Conservation (phyloP, 2,329 filamentous ascomycete species). For the Talaromyces islandicus region DNA sequence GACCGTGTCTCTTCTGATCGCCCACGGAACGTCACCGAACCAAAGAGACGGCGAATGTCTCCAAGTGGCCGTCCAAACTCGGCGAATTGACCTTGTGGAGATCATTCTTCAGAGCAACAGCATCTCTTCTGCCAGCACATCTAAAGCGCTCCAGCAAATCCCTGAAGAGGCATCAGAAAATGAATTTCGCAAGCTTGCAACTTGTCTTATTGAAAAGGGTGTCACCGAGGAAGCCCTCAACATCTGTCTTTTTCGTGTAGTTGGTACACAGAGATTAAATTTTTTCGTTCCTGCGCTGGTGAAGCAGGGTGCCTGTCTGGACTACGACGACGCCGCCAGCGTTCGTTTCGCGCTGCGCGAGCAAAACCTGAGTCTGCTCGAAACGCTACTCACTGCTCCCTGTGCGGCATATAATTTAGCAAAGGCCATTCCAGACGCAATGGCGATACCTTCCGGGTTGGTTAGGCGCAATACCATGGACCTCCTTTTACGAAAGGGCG, state of each 20-base stretch:
- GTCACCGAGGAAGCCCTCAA: not conserved
- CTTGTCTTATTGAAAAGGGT: not conserved
- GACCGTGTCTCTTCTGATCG: not conserved
- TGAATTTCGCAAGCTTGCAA: not conserved
- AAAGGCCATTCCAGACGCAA: slow-evolving; percentile 4
- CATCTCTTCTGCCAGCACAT: not conserved
- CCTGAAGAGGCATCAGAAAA: not conserved
- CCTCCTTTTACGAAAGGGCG: slow-evolving; percentile 2
- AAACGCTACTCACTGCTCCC: not conserved
- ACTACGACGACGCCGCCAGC: not conserved
- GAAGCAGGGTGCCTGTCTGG: not conserved
- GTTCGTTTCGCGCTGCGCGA: not conserved
- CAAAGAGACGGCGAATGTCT: not conserved
- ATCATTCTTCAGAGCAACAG: not conserved
- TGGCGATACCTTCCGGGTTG: not conserved
- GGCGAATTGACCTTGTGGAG: not conserved
- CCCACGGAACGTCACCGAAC: not conserved
- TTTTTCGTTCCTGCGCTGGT: not conserved
- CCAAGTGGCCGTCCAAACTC: not conserved
- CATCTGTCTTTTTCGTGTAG: not conserved
- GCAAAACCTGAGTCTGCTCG: not conserved
- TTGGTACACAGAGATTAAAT: not conserved
- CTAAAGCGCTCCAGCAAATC: not conserved
- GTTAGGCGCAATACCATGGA: not conserved
- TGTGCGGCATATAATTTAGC: not conserved